Conservation (phyloP, 108 stramenopile species). For the Hondaea fermentalgiana region DNA sequence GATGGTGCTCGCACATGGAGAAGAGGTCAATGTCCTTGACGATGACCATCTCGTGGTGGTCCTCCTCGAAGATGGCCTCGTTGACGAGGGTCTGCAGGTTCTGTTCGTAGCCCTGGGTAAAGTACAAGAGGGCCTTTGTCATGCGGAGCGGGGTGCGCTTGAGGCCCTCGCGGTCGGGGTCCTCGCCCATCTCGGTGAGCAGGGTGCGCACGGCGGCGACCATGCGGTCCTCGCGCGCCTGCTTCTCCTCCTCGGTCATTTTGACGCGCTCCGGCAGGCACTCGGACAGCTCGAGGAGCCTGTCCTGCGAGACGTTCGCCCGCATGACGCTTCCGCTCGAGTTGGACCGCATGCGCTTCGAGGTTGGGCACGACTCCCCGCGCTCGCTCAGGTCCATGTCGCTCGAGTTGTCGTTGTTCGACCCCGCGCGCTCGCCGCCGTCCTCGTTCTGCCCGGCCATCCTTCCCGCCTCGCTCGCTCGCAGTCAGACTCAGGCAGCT, state of each 20-base stretch:
- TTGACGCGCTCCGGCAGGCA: background rate
- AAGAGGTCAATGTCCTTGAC: conserved; percentile 93
- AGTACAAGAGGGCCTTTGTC: conserved; percentile 86
- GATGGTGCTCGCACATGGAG: conserved; percentile 94
- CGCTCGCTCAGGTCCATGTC: background rate
- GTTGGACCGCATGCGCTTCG: background rate
- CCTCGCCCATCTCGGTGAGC: conserved; percentile 89
- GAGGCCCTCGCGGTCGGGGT: conserved; percentile 81
- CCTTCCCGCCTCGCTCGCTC: too few species aligned
- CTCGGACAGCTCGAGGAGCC: conserved; percentile 13
- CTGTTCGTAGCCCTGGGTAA: conserved; percentile 78
- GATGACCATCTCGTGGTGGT: conserved; percentile 88
- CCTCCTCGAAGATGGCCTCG: conserved; percentile 75
- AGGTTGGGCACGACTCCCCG: background rate
- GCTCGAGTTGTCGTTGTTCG: background rate
- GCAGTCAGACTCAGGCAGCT: too few species aligned
- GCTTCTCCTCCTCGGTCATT: background rate
- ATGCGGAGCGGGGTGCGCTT: conserved; percentile 79
- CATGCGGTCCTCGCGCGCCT: background rate
- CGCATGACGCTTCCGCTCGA: background rate
- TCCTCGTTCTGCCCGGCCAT: too few species aligned
- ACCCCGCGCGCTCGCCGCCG: too few species aligned
- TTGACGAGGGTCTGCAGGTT: conserved; percentile 66
- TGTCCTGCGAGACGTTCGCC: background rate
- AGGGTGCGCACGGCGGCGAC: conserved; percentile 25